A percentile compares a stretch with the other conserved stretches of the same genome.
These are phyloP conservation scores for Penicillium pancosmium DNA, from an alignment of 495 filamentous ascomycete species.

Conservation along the genomic window DNA sequence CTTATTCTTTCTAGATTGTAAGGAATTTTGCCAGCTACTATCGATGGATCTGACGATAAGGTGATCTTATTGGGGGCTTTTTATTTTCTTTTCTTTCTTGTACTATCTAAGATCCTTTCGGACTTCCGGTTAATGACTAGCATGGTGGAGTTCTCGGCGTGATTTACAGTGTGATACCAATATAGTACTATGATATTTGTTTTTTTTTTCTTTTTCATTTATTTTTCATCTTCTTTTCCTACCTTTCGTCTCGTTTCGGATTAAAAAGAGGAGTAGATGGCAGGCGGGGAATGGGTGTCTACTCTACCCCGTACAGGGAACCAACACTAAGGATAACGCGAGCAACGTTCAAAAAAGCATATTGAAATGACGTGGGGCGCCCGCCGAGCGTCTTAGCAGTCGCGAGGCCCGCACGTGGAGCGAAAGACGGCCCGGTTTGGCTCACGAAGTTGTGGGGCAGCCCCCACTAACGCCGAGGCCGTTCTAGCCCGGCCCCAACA, in stretches of 20 bases:
- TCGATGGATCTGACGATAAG: slow-evolving; percentile 33
- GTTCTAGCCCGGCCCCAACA: background rate
- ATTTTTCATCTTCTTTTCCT: background rate
- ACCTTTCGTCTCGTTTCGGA: background rate
- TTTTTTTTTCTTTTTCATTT: background rate
- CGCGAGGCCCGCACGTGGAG: slow-evolving; percentile 26
- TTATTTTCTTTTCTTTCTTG: slow-evolving; percentile 4
- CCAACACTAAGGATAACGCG: slow-evolving; percentile 3
- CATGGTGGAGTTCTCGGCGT: slow-evolving; percentile 25
- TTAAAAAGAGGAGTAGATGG: background rate
- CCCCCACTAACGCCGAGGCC: background rate
- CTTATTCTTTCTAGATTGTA: slow-evolving; percentile 24
- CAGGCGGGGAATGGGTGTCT: background rate
- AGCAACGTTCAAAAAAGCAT: slow-evolving; percentile 16
- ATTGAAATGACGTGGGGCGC: slow-evolving; percentile 12
- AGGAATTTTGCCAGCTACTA: slow-evolving; percentile 30
- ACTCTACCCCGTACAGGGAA: background rate
- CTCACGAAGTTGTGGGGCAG: slow-evolving; percentile 6
- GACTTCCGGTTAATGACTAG: slow-evolving; percentile 13
- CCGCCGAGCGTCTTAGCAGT: slow-evolving; percentile 16
- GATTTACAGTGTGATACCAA: slow-evolving; percentile 18
- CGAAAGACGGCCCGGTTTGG: slow-evolving; percentile 3
- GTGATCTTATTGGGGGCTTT: slow-evolving; percentile 21
- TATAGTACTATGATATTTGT: background rate
- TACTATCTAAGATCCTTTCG: slow-evolving; percentile 5